phyloP scores from a whole-genome alignment of 352 stramenopile genomes.

The Globisporangium nagaii region DNA sequence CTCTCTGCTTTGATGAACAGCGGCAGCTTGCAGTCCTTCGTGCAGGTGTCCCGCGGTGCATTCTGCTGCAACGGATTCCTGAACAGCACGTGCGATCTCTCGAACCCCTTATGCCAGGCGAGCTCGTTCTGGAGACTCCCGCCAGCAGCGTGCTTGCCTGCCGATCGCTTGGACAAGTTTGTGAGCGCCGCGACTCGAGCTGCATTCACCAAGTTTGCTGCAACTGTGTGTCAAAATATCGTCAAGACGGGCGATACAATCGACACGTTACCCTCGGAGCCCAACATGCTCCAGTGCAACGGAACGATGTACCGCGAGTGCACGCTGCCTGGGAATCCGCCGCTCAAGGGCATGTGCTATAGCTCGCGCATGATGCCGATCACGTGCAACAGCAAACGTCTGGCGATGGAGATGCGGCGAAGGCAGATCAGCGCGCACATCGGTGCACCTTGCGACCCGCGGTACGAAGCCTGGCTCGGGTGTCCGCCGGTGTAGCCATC shows the following conservation, averaged over 20 bases:
- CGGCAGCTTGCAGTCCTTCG: conserved; percentile 7
- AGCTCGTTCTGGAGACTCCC: not conserved
- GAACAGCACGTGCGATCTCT: conserved; percentile 4
- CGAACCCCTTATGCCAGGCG: not conserved
- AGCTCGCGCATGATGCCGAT: conserved; percentile 3
- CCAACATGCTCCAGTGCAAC: conserved; percentile 1
- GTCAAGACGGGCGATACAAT: no score
- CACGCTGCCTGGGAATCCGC: not conserved
- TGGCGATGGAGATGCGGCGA: conserved; percentile 1
- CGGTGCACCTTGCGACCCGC: not conserved
- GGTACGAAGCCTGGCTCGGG: not conserved
- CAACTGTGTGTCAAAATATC: no score
- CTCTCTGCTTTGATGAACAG: not conserved
- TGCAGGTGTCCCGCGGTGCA: no score
- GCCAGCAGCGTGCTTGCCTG: not conserved
- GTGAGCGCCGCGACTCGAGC: not conserved
- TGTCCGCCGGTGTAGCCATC: no score
- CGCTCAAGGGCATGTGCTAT: conserved; percentile 17
- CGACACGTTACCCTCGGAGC: no score
- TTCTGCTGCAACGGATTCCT: conserved; percentile 16
- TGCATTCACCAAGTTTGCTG: no score
- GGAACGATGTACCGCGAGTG: conserved; percentile 5
- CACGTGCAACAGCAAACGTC: conserved; percentile 1
- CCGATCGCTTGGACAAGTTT: not conserved
- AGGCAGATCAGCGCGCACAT: not conserved